Evolutionary conservation across 2,329 filamentous ascomycete species (phyloP).

Genomic region (Cladophialophora psammophila): DNA sequence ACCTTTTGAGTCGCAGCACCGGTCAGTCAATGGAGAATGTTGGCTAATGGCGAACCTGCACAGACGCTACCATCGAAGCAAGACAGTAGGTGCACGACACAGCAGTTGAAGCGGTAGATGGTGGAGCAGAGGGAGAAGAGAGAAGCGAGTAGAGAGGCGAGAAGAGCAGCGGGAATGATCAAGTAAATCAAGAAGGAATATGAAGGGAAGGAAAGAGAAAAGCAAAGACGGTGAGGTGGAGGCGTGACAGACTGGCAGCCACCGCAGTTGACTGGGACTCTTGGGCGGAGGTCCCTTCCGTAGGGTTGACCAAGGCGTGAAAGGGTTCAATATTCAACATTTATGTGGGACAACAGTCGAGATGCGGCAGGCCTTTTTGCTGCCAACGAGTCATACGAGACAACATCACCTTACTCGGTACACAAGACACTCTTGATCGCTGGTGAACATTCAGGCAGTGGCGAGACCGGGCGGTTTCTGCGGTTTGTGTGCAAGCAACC

Average conservation of each 20-base stretch:
- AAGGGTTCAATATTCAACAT: not conserved
- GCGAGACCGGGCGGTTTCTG: constrained; percentile 4
- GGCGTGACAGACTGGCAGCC: constrained; percentile 13
- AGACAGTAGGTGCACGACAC: not conserved
- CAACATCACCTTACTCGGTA: not conserved
- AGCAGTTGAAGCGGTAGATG: not conserved
- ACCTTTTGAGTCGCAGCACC: constrained; percentile 7
- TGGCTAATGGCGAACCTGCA: not conserved
- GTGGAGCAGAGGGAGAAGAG: not conserved
- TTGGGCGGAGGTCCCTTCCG: not conserved
- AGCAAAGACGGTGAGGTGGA: constrained; percentile 19
- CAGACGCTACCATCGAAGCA: not conserved
- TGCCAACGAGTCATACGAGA: not conserved
- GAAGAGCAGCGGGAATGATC: constrained; percentile 2
- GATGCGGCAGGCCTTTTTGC: not conserved
- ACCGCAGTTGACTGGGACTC: not conserved
- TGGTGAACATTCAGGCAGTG: constrained; percentile 8
- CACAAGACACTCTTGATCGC: not conserved
- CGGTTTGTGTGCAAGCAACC: not conserved
- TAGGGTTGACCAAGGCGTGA: not conserved
- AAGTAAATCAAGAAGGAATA: not conserved
- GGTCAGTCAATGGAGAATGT: constrained; percentile 16
- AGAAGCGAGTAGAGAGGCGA: not conserved
- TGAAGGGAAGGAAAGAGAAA: constrained; percentile 5
- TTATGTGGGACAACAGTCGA: not conserved